phyloP scores from a whole-genome alignment of 2,329 filamentous ascomycete species.

The Pestalotiopsis sp. region DNA sequence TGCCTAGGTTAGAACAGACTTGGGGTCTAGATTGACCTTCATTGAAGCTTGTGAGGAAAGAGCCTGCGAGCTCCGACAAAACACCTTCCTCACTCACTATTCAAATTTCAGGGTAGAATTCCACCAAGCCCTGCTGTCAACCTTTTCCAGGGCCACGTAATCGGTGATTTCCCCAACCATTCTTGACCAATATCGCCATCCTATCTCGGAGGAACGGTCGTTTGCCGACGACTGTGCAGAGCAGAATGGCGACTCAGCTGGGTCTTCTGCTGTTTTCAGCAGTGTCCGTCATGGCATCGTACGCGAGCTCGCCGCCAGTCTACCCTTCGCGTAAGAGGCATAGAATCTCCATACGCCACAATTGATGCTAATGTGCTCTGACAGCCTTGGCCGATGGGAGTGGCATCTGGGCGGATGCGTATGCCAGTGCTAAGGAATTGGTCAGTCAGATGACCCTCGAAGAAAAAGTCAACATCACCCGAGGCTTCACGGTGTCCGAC shows the following conservation, averaged over 20 bases:
- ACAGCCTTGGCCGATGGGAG: slow-evolving; percentile 32
- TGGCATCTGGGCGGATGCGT: slow-evolving; percentile 56
- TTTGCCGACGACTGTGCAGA: background rate
- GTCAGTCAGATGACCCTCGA: slow-evolving; percentile 65
- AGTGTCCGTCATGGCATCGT: slow-evolving; percentile 12
- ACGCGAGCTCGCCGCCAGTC: slow-evolving; percentile 28
- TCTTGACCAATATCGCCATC: background rate
- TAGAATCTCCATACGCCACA: background rate
- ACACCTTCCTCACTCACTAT: background rate
- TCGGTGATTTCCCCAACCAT: background rate
- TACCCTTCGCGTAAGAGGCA: slow-evolving; percentile 29
- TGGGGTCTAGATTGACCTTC: background rate
- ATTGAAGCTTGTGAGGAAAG: background rate
- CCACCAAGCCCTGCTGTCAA: background rate
- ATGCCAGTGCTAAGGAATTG: slow-evolving; percentile 54
- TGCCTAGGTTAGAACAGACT: background rate
- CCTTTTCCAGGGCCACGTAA: background rate
- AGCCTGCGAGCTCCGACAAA: background rate
- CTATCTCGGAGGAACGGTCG: background rate
- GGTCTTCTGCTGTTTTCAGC: slow-evolving; percentile 11
- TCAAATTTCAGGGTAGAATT: background rate
- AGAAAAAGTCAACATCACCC: slow-evolving; percentile 58
- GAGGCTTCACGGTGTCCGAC: slow-evolving; percentile 43
- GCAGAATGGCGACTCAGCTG: background rate
- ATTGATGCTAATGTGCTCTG: background rate